Base-by-base conservation (phyloP, 306 rosid genomes). In the Canavalia gladiata region DNA sequence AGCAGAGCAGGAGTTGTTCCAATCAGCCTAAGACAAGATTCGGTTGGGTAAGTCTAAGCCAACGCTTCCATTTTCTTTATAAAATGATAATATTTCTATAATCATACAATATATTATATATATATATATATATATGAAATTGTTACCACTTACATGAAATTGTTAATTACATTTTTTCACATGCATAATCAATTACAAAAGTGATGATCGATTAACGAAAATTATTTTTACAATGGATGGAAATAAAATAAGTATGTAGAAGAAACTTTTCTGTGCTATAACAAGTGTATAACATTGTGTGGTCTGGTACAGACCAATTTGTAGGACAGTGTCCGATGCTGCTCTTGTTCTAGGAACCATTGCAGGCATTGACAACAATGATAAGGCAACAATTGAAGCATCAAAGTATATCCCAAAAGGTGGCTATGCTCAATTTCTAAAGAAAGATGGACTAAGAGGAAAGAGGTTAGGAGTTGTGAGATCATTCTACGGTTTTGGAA, bases 1-100 rank as follows among this genome's bases (percentile, higher is more conserved):
- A 92, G 97, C 51, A 89, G 97, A 72, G 90, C 91, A 0, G 93
- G 93, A 4, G 93, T 90, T 1, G 77, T 92, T 43, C 95, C 97
- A 28, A 78, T 92, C 72, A 77, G 86, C 41, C 90, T 85, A 4
- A 84, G 89, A 47, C 95, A 89, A 74, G 97, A 90, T 87, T 77
- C 92, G 2, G 56, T 92, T 60, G 95, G 95, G 94, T 92, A 87
- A 28, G 85, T 55, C n/a, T 1, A 6, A 13, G 10, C 7, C n/a
- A 56, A 31, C 30, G 10, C 0, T 57, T 49, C 67, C 39, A 47
- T 35, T 76, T 68, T 68, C 60, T 54, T 56, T 8, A 18, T 6
- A 69, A 46, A 9, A 31, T 7, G 0, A 13, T 1, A 18, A 18
- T 18, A 18, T 18, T 18, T 18, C 25, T 18, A 18, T 18, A 18